These are phyloP conservation scores for Metschnikowia anglica DNA, from an alignment of 805 yeast genomes.

Conservation along the genomic window DNA sequence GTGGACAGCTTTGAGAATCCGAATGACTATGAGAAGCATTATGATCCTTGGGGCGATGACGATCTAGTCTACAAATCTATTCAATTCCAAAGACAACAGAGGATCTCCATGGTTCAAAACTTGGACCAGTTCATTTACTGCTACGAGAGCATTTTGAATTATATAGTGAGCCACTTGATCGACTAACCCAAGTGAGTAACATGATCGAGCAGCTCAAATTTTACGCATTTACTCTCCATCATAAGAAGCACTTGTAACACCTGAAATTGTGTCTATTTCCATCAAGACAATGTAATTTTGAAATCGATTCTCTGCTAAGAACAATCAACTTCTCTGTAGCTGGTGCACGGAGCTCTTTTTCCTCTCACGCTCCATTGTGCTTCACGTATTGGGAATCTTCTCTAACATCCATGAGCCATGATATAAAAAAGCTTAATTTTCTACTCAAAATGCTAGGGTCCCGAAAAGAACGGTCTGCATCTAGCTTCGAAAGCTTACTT, in stretches of 20 bases:
- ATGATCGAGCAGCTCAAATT: neutral
- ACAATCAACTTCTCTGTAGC: neutral
- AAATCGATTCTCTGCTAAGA: neutral
- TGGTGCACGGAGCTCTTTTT: constrained; percentile 7
- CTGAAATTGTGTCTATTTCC: no score
- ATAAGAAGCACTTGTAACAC: no score
- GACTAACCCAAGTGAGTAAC: constrained; percentile 2
- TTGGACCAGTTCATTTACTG: constrained; percentile 72
- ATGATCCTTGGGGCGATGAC: constrained; percentile 33
- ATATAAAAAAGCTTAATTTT: constrained; percentile 11
- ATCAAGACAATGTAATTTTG: no score
- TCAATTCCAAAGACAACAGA: constrained; percentile 65
- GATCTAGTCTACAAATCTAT: constrained; percentile 66
- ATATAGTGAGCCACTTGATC: constrained; percentile 15
- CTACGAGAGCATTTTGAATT: constrained; percentile 49
- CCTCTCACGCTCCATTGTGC: constrained; percentile 9
- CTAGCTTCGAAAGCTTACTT: constrained; percentile 19
- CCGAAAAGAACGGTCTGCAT: constrained; percentile 4
- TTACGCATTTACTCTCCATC: constrained; percentile 1
- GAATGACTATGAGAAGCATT: constrained; percentile 15
- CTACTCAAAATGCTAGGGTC: constrained; percentile 14
- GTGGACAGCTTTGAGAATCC: constrained; percentile 24
- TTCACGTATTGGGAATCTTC: constrained; percentile 8
- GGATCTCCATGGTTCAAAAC: constrained; percentile 84
- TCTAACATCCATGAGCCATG: constrained; percentile 8